Evolutionary conservation across 768 basidiomycete species (phyloP), one percentile per base, ranked within the genome.

Genomic region (Paxillus ammoniavirescens): DNA sequence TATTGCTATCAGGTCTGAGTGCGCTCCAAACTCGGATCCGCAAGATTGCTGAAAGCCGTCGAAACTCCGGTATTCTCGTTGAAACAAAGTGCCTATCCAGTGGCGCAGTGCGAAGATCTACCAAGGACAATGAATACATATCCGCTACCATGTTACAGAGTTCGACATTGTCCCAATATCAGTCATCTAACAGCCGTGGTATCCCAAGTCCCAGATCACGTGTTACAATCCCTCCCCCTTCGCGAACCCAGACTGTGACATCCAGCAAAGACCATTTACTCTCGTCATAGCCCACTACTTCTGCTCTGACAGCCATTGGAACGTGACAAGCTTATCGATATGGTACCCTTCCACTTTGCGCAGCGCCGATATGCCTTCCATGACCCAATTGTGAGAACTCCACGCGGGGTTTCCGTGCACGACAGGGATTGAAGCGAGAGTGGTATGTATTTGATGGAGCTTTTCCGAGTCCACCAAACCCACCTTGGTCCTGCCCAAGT

Each of bases 361-460:
- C 41, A 70, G 50, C 28, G 64, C 68, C 2, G 42, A 43, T 56
- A 72, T 50, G 36, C 66, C 70, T 33, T 70, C 70, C 61, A 68
- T 66, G 53, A 66, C 68, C 68, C 68, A 70, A 14, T 57, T 61
- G 46, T 54, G 68, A 30, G 64, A 61, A 43, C 53, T 58, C 70
- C 68, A 70, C 18, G 59, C 57, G 4, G 66, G 42, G 46, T 70
- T 62, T 42, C 66, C 68, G 37, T 46, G 64, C 17, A 63, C 47
- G 55, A 70, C 33, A 8, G 58, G 66, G 50, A 62, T 61, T 14
- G 58, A 51, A 14, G 66, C 59, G 47, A 70, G 68, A 5, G 70
- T 59, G 48, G 57, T 37, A 9, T 71, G 69, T 15, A 70, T 47
- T 28, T 56, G 57, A 33, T 64, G 68, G 41, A 70, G 61, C 35